Evolutionary conservation across 345 rosid genomes (phyloP).

Genomic region (Acer saccharum): DNA sequence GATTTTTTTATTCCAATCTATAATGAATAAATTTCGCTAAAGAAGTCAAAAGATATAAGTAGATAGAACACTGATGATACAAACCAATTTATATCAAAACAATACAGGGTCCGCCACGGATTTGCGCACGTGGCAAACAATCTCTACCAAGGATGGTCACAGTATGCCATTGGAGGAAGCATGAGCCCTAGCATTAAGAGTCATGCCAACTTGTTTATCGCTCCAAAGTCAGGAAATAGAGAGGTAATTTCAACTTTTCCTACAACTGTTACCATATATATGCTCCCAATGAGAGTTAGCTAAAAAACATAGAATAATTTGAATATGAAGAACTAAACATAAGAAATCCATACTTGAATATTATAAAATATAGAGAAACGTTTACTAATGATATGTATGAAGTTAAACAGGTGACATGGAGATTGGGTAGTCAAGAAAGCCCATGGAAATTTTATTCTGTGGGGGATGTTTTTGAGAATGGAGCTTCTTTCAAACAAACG

Average conservation of each 20-base stretch:
- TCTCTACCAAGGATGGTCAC: conserved; percentile 77
- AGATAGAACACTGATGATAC: not conserved
- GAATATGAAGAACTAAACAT: not conserved
- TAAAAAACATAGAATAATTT: not conserved
- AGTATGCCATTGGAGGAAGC: conserved; percentile 88
- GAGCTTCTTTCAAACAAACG: conserved; percentile 56
- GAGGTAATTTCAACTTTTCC: conserved; percentile 34
- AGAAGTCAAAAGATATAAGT: not conserved
- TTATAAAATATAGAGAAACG: not conserved
- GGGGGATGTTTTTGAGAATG: conserved; percentile 54
- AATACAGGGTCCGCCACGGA: conserved; percentile 64
- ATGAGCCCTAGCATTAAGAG: conserved; percentile 76
- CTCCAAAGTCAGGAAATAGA: conserved; percentile 48
- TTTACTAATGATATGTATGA: not conserved
- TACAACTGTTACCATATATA: not conserved
- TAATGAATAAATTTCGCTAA: not conserved
- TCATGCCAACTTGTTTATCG: conserved; percentile 70
- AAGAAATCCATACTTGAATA: not conserved
- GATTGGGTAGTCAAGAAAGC: conserved; percentile 8
- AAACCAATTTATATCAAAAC: not conserved
- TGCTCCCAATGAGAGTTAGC: not conserved
- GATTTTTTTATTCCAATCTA: not conserved
- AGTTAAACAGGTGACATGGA: conserved; percentile 57
- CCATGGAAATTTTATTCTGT: conserved; percentile 68
- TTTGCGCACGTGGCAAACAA: conserved; percentile 77